Evolutionary conservation across 2,329 filamentous ascomycete species (phyloP).

Genomic region (Diaporthe longicolla): DNA sequence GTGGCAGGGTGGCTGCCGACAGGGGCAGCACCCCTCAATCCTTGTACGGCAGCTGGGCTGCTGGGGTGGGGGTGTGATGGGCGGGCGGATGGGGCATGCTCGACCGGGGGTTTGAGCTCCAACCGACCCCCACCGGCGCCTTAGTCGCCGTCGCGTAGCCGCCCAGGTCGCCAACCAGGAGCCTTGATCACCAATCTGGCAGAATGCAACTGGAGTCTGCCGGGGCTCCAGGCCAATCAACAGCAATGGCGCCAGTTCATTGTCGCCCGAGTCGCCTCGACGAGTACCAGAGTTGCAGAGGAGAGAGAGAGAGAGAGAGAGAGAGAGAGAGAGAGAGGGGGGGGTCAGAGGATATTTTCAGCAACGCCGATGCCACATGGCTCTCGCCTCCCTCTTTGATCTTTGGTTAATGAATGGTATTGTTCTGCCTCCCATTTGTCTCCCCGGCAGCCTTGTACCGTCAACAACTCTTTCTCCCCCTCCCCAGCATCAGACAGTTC

Average conservation of each 20-base stretch:
- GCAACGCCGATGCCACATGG: conserved; percentile 28
- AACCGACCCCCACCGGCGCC: conserved; percentile 19
- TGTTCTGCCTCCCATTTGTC: conserved; percentile 4
- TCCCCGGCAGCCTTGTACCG: background rate
- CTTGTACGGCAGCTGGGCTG: conserved; percentile 2
- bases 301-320: too few species aligned
- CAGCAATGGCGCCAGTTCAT: conserved; percentile 38
- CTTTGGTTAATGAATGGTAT: background rate
- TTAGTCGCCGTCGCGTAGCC: conserved; percentile 33
- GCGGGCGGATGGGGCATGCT: conserved; percentile 6
- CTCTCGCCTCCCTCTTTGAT: background rate
- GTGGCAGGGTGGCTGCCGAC: conserved; percentile 14
- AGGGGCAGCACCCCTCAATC: conserved; percentile 26
- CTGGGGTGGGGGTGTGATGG: background rate
- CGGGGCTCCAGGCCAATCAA: conserved; percentile 36
- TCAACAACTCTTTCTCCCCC: background rate
- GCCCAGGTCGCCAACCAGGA: conserved; percentile 15
- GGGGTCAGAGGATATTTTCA: conserved; percentile 4
- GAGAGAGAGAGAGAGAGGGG: too few species aligned
- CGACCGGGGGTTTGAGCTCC: background rate
- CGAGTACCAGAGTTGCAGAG: background rate
- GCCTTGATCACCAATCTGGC: conserved; percentile 25
- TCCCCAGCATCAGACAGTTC: conserved; percentile 47
- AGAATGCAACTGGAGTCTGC: conserved; percentile 10
- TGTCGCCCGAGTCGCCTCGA: conserved; percentile 31